Base-by-base conservation (phyloP, 495 filamentous ascomycete species). In the Talaromyces proteolyticus region DNA sequence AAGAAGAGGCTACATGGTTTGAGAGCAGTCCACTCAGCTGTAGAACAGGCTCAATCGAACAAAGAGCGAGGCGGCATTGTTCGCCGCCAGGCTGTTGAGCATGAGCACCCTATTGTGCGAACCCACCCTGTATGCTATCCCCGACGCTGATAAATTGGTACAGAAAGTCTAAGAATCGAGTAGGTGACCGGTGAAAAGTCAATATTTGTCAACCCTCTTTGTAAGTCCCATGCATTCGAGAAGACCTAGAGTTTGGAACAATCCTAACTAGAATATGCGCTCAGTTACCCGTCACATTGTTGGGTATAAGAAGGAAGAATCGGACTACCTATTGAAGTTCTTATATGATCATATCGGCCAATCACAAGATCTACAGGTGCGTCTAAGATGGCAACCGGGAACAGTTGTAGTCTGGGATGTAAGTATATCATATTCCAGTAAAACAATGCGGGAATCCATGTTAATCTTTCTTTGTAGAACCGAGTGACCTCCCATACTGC, bases 401-500 rank as follows among this genome's bases (percentile, higher is more conserved):
- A 34, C 29, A 8, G 29, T 34, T 1, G 8, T 34, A 8, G 29
- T 34, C 8, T 34, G 29, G 29, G 29, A 34, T 34, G 69, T 73
- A 58, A 64, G 71, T 67, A 24, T 2, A 3, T 18, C 36, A n/a
- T 18, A n/a, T n/a, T n/a, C n/a, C n/a, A 7, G 26, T 22, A 49
- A 23, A 20, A 1, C 40, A 1, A 21, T 37, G 14, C 17, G 41
- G 36, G 23, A 45, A n/a, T n/a, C n/a, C 17, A 38, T 16, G 16
- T 51, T 60, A 12, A 55, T 26, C 41, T 44, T 21, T 6, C 16
- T 24, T 11, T 24, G 12, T 49, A 68, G 60, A 94, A 95, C 69
- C 78, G 89, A 2, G 78, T 91, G 5, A 89, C 85, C 3, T 72
- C 78, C 49, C 88, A 93, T 65, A 84, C 85, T 12, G 89, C 88